Evolutionary conservation across 179 eudicot species (phyloP), one percentile per base, ranked within the genome.

Genomic region (Nepenthes alata): DNA sequence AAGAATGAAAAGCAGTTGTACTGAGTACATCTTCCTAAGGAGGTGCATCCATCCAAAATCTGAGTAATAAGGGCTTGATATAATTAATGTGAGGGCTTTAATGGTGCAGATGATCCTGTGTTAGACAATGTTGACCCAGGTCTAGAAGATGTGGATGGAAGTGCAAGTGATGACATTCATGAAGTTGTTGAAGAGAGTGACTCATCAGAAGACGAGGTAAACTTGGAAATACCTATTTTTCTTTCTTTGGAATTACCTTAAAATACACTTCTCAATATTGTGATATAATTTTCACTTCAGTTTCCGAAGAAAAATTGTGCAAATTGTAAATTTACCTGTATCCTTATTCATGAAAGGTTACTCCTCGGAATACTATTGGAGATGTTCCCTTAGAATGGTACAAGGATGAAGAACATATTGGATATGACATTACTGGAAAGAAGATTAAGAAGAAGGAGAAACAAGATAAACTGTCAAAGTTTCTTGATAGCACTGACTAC

Each of bases 191-290:
- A 85, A 53, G 99, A 90, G 83, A 94, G 99, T 61, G 99, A 94
- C 68, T 90, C 99, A 4, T 94, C 99, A 2, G 99, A 94, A 72
- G 99, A 94, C 62, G 99, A 94, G 97, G 98, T 93, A 16, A 38
- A 35, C 36, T 62, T 2, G 37, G 5, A 48, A 67, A 61, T 68
- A n/a, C 44, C 11, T 54, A 47, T 8, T 35, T 38, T 7, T 49
- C 38, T 16, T 3, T 56, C 9, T 58, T 16, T 61, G 36, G 3
- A 16, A 52, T 65, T 55, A 2, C 9, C 45, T 4, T 56, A 44
- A 14, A 39, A 51, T 16, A 3, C n/a, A 56, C 25, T n/a, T 2
- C 37, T 11, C 51, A 4, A 0, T 37, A 7, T 35, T 61, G 37
- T 11, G 55, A 5, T 47, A 9, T 34, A 8, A 41, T 56, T 6